phyloP scores from a whole-genome alignment of 345 rosid species.

The Acer yangbiense region DNA sequence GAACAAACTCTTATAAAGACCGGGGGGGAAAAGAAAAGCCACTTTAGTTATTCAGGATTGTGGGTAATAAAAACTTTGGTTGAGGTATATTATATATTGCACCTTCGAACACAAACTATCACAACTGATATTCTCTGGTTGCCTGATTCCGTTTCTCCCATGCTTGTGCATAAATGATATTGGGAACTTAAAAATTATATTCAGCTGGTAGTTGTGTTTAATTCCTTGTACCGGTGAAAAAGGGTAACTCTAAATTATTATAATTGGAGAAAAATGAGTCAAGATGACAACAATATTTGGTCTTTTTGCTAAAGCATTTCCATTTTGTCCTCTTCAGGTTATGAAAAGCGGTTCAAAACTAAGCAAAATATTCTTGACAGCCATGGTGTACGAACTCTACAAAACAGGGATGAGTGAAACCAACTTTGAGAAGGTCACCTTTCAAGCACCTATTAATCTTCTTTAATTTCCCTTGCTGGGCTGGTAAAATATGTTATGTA shows the following conservation, averaged over 20 bases:
- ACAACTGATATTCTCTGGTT: not conserved
- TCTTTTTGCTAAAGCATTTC: not conserved
- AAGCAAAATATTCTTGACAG: constrained; percentile 84
- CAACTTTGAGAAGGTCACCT: constrained; percentile 73
- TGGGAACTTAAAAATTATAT: not conserved
- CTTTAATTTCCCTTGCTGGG: constrained; percentile 2
- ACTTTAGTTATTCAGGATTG: not conserved
- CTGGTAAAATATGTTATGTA: not conserved
- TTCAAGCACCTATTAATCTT: constrained; percentile 3
- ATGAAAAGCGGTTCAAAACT: constrained; percentile 72
- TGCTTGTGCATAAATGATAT: not conserved
- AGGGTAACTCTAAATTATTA: not conserved
- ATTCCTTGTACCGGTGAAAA: not conserved
- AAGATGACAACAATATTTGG: not conserved
- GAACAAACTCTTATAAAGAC: not conserved
- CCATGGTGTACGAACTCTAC: constrained; percentile 93
- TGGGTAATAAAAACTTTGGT: not conserved
- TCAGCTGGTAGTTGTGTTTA: not conserved
- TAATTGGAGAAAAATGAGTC: not conserved
- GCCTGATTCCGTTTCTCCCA: not conserved
- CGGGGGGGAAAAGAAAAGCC: not conserved
- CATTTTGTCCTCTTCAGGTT: constrained; percentile 41
- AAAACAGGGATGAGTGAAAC: constrained; percentile 95
- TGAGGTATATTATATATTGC: not conserved
- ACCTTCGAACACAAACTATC: not conserved